These are phyloP conservation scores for Mucor irregularis DNA, from an alignment of 371 early-diverging fungal genomes.

Conservation along the genomic window DNA sequence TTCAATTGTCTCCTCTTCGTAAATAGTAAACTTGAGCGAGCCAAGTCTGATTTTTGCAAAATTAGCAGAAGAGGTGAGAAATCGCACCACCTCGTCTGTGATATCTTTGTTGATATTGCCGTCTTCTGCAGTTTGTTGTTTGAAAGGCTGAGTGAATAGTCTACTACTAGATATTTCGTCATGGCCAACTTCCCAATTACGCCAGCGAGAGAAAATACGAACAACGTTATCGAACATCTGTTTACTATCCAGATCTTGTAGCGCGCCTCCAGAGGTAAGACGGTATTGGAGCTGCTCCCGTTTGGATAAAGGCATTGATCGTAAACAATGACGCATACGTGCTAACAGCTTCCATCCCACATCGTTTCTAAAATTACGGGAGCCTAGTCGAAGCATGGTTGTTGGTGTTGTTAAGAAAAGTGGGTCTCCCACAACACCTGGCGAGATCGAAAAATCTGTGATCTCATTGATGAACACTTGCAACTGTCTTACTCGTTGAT, in stretches of 20 bases:
- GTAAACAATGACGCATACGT: constrained; percentile 68
- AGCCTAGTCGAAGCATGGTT: constrained; percentile 69
- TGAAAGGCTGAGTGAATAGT: constrained; percentile 56
- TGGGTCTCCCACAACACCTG: constrained; percentile 62
- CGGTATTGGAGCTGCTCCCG: constrained; percentile 47
- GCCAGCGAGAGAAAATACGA: constrained; percentile 59
- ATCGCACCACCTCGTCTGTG: constrained; percentile 27
- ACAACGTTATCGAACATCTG: constrained; percentile 55
- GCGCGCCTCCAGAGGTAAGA: constrained; percentile 43
- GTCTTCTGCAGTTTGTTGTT: constrained; percentile 16
- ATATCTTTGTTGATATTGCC: constrained; percentile 2
- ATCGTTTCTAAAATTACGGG: constrained; percentile 65
- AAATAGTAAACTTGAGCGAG: constrained; percentile 43
- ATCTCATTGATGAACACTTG: constrained; percentile 65
- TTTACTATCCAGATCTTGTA: constrained; percentile 39
- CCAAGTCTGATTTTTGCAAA: constrained; percentile 34
- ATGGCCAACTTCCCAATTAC: constrained; percentile 66
- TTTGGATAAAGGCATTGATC: constrained; percentile 40
- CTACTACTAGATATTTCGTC: constrained; percentile 49
- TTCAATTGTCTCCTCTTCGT: constrained; percentile 41
- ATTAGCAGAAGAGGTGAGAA: constrained; percentile 40
- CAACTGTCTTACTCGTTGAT: constrained; percentile 55
- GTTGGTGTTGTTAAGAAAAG: constrained; percentile 75
- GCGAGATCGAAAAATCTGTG: constrained; percentile 55
- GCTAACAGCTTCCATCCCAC: constrained; percentile 80